Base-by-base conservation (phyloP, 163 green algal genomes). In the Trebouxiophyceae sp. region DNA sequence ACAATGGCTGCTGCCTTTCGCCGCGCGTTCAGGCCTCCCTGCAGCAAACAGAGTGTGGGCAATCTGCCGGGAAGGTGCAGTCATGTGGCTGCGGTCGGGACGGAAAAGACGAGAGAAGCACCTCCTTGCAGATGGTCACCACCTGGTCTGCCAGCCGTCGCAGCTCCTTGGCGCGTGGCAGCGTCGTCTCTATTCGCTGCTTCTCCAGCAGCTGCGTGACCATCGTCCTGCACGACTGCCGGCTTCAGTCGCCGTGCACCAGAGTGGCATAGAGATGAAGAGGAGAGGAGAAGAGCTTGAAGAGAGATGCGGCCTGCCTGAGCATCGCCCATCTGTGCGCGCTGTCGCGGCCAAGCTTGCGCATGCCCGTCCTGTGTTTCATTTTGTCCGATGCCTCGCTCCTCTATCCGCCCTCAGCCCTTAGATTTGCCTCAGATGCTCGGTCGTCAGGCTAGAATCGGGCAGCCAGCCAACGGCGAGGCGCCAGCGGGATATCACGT, bases 191-290 rank as follows among this genome's bases (percentile, higher is more conserved):
- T 47, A 97, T 95, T 2, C 91, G 72, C 70, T 96, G 86, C 62
- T 96, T 85, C 63, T 86, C 54, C 3, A 97, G 69, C 59, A 97
- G 75, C 79, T 97, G 91, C 2, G 86, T 87, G 20, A 93, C 88
- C 86, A 96, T 91, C 0, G 88, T 96, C 76, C 89, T 95, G 81
- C 34, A 70, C 7, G 6, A 60, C n/a, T n/a, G n/a, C n/a, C n/a
- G n/a, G n/a, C n/a, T 8, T 19, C 8, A 64, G 57, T 27, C 5
- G 56, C n/a, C 39, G 59, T 29, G 1, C 0, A 24, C 22, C 20
- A 29, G 47, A 24, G 5, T 5, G 47, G 26, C 12, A 29, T 29
- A 22, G 19, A 29, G 39, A 8, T 50, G 8, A 28, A 44, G 22
- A 63, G 26, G 33, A 31, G 16, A 33, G 31, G 16, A 31, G 8